Base-by-base conservation (phyloP, 192 early-diverging fungal species). In the Globomyces pollinis-pini region DNA sequence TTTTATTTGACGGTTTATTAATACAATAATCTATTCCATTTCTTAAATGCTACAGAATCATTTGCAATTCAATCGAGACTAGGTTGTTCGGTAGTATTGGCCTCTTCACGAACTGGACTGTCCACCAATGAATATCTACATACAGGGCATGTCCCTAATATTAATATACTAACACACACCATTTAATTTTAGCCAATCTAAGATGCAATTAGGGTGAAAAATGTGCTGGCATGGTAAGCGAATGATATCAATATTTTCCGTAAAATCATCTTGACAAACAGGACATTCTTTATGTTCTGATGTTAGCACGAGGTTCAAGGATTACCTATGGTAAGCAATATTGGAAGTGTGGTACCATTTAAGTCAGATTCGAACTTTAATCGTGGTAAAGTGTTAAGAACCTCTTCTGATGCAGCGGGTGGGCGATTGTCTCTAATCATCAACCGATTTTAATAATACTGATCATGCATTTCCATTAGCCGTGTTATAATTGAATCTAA, bases 141-240 rank as follows among this genome's bases (percentile, higher is more conserved):
- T 13, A 55, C 53, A 35, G 53, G 53, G n/a, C 53, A 55, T 23
- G 53, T 55, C 38, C 38, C 38, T 39, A 39, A 39, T 20, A 39
- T 36, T 38, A 67, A 11, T 23, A 55, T 57, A n/a, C 26, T 20
- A 26, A 43, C 4, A 30, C 43, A 30, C 60, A 61, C 76, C 93
- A 59, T 94, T 96, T 50, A 94, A 76, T 61, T 88, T 88, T 39
- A 98, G 75, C 95, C 95, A 98, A 33, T 85, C 84, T 42, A 87
- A 85, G 49, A 94, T 89, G 64, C 95, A 98, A 3, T 80, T 75
- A 4, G 82, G 78, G 63, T 98, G 95, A 61, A 93, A 96, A 55
- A 88, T 58, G 60, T 98, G 95, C 39, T 81, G 79, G 74, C 95
- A 98, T 6, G 89, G 87, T 41, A 96, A 62, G 61, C 73, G 67